Percentiles rank a stretch among this genome's conserved stretches.
Evolutionary conservation across 2,329 filamentous ascomycete genomes (phyloP).

Genomic region (Ophiostoma australiae): DNA sequence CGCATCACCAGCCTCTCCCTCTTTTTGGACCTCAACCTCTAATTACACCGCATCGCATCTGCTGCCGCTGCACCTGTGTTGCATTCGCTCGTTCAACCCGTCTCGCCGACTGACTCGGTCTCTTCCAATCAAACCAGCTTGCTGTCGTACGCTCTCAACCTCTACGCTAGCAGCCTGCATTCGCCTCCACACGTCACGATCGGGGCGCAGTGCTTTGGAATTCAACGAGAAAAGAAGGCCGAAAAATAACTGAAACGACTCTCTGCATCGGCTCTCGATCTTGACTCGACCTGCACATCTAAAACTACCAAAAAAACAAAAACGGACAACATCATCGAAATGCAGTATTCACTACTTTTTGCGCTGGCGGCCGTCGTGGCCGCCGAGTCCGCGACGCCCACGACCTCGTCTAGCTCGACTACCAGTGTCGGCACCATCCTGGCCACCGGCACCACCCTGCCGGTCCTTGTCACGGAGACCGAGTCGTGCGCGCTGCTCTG

Average conservation of each 20-base stretch:
- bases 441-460: constrained; percentile 25
- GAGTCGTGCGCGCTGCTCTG: constrained; percentile 27
- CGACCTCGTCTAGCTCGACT: background rate
- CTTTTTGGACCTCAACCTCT: background rate
- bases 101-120: background rate
- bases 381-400: background rate
- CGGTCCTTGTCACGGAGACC: constrained; percentile 24
- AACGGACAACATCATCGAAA: background rate
- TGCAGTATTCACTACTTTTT: background rate
- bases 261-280: no score
- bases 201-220: background rate
- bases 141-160: background rate
- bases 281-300: background rate
- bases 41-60: background rate
- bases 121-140: background rate
- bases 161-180: background rate
- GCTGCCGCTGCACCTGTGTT: background rate
- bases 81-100: background rate
- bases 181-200: constrained; percentile 6
- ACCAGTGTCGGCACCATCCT: constrained; percentile 15
- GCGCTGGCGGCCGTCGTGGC: background rate
- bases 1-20: background rate
- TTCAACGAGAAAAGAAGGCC: background rate
- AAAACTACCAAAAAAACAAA: background rate
- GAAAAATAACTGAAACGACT: background rate